Evolutionary conservation across 345 rosid species (phyloP), one percentile per base, ranked within the genome.

Genomic region (Pelargonium nanum): DNA sequence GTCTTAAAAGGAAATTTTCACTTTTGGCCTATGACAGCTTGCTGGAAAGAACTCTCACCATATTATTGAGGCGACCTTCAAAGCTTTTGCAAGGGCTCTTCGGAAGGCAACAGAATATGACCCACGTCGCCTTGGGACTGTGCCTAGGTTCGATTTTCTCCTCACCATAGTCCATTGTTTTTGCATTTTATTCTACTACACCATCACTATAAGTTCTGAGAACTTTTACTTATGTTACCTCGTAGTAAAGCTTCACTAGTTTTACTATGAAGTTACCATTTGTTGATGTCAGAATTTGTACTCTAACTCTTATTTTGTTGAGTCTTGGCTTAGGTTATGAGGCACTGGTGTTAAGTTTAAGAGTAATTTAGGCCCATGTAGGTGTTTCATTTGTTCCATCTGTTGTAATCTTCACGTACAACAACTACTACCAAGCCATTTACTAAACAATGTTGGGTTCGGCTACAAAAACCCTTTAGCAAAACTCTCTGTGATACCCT

Each of bases 71-170:
- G 99, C 99, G 59, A 89, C 96, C 19, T 93, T 93, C 73, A 93
- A 93, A 77, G 96, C 97, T 57, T 93, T 89, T 70, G 92, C 96
- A 25, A 93, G 97, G 73, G 99, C 99, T 68, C 85, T 93, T 55
- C 78, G 96, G 59, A 90, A 84, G 69, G 99, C 97, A 57, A 83
- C 94, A 1, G 92, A 89, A 63, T 69, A 69, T 60, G 99, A 93
- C 56, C 78, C 76, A 24, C 87, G 85, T 51, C 97, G 89, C 48
- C 83, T 74, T 63, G 94, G 95, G 55, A 77, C 94, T 0, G 79
- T 92, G 65, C 96, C 97, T 15, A 89, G 98, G 96, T 91, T 70
- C 66, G 73, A 19, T 45, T 34, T 48, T 56, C 28, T 62, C 0
- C 59, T 24, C 23, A 10, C 19, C 22, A 4, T 22, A 50, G 48